Evolutionary conservation across 345 rosid genomes (phyloP).

Genomic region (Populus alba): DNA sequence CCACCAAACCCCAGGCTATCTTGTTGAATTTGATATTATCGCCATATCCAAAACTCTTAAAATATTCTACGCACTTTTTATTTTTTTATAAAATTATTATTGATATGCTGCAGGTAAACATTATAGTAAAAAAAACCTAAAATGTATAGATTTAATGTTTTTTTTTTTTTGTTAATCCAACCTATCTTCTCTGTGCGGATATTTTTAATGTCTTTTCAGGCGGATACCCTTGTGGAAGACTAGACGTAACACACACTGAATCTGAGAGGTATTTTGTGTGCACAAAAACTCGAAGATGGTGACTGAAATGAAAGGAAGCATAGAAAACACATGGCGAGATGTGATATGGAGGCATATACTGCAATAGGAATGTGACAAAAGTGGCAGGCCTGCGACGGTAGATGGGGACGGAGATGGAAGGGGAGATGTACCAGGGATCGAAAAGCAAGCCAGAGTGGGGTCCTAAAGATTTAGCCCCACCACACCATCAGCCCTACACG

Average conservation of each 20-base stretch:
- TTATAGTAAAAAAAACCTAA: accelerated
- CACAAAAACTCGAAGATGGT: not conserved
- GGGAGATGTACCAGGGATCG: not conserved
- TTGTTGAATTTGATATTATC: accelerated
- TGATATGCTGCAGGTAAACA: accelerated
- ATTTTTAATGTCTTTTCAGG: no score
- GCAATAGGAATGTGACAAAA: not conserved
- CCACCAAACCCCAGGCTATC: accelerated
- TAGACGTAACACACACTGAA: no score
- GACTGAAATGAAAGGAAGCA: not conserved
- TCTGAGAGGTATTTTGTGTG: no score
- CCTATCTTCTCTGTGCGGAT: no score
- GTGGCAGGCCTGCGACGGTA: no score
- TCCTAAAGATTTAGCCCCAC: not conserved
- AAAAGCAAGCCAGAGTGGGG: not conserved
- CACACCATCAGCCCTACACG: not conserved
- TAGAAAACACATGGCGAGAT: no score
- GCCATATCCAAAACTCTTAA: accelerated
- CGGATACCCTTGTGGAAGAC: no score
- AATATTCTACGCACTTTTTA: no score
- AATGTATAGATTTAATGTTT: no score
- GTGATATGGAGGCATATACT: no score
- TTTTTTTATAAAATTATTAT: no score
- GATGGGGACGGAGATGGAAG: not conserved
- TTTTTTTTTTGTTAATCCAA: no score